phyloP scores from a whole-genome alignment of 73 alveolate species.

The Tetrahymena borealis region DNA sequence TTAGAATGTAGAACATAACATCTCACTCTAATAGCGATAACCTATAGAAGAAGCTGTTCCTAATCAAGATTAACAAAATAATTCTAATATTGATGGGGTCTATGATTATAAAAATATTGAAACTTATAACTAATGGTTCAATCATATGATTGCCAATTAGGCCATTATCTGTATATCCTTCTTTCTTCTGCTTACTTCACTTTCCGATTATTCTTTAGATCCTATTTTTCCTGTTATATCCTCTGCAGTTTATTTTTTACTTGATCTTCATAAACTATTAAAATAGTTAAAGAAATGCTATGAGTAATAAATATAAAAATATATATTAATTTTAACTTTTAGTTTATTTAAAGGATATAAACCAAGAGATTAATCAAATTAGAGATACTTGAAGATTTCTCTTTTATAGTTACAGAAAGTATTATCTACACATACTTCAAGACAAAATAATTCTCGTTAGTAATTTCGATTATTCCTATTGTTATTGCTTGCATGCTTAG shows the following conservation, averaged over 20 bases:
- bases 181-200: background rate
- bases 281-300: background rate
- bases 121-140: background rate
- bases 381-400: background rate
- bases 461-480: background rate
- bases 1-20: background rate
- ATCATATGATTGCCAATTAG: background rate
- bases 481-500: background rate
- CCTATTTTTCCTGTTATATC: background rate
- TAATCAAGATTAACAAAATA: too few relatives aligned
- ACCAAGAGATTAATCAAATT: background rate
- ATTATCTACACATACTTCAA: background rate
- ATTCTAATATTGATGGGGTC: too few relatives aligned
- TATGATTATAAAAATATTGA: background rate
- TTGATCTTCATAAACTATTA: background rate
- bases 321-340: background rate
- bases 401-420: background rate
- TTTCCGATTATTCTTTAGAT: background rate
- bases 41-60: too few relatives aligned
- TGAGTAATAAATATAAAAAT: background rate
- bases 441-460: background rate
- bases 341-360: background rate
- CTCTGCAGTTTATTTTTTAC: background rate
- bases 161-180: background rate
- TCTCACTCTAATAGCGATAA: too few relatives aligned